phyloP scores from a whole-genome alignment of 495 filamentous ascomycete genomes.

The Trichoderma parareesei region DNA sequence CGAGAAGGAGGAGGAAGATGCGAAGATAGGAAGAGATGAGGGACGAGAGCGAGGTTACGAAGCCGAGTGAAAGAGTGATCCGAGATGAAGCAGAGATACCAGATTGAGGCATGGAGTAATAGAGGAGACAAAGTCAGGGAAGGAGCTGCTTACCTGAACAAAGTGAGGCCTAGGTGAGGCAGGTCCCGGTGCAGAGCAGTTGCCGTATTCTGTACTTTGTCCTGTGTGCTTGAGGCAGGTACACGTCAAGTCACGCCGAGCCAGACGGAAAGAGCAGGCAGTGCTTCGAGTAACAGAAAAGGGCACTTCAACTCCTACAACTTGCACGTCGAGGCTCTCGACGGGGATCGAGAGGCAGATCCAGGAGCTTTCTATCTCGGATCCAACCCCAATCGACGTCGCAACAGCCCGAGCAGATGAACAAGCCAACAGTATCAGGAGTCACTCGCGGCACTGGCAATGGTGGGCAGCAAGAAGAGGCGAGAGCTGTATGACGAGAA shows the following conservation, averaged over 20 bases:
- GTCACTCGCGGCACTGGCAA: not conserved
- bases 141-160: constrained; percentile 8
- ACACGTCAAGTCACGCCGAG: not conserved
- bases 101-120: not conserved
- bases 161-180: constrained; percentile 1
- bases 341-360: not conserved
- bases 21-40: not conserved
- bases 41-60: not conserved
- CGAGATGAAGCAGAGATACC: not conserved
- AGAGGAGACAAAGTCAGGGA: not conserved
- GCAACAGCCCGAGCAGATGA: not conserved
- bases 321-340: not conserved
- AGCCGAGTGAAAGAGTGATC: not conserved
- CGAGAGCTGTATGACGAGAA: not conserved
- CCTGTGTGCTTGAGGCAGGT: not conserved
- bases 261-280: not conserved
- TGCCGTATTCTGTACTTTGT: not conserved
- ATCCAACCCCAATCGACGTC: not conserved
- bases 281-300: not conserved
- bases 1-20: not conserved
- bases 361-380: not conserved
- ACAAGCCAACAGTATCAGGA: not conserved
- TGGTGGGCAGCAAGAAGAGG: not conserved
- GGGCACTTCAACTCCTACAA: not conserved
- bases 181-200: not conserved